Evolutionary conservation across 2,329 filamentous ascomycete species (phyloP).

Genomic region (Aquanectria penicillioides): DNA sequence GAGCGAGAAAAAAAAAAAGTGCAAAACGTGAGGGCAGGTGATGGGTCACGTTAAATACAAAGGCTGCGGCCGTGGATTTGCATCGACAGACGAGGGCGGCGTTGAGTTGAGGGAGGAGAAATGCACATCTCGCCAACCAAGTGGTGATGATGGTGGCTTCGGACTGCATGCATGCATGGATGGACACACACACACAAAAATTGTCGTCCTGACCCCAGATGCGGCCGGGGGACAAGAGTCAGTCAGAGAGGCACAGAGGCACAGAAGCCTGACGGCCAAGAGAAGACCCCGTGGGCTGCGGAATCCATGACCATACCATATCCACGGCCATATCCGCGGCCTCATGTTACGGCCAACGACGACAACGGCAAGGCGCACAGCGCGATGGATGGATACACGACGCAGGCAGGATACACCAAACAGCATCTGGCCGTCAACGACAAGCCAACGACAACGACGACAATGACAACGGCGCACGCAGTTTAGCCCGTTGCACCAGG

Average conservation of each 20-base stretch:
- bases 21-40: neutral
- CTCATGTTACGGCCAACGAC: constrained; percentile 6
- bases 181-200: too few relatives aligned
- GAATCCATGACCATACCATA: too few relatives aligned
- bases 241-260: too few relatives aligned
- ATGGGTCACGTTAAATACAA: constrained; percentile 12
- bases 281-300: too few relatives aligned
- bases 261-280: neutral
- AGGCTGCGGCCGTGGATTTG: neutral
- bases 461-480: too few relatives aligned
- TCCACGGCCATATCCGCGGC: too few relatives aligned
- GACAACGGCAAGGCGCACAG: neutral
- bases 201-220: too few relatives aligned
- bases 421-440: constrained; percentile 2
- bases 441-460: too few relatives aligned
- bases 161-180: too few relatives aligned
- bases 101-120: neutral
- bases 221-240: too few relatives aligned
- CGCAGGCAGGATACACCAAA: neutral
- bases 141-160: constrained; percentile 8
- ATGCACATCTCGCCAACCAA: neutral
- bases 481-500: too few relatives aligned
- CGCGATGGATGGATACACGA: neutral
- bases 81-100: neutral
- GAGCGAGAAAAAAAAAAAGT: neutral